Evolutionary conservation across 805 yeast species (phyloP), one percentile per base, ranked within the genome.

Genomic region (Cyberlindnera meyerae): DNA sequence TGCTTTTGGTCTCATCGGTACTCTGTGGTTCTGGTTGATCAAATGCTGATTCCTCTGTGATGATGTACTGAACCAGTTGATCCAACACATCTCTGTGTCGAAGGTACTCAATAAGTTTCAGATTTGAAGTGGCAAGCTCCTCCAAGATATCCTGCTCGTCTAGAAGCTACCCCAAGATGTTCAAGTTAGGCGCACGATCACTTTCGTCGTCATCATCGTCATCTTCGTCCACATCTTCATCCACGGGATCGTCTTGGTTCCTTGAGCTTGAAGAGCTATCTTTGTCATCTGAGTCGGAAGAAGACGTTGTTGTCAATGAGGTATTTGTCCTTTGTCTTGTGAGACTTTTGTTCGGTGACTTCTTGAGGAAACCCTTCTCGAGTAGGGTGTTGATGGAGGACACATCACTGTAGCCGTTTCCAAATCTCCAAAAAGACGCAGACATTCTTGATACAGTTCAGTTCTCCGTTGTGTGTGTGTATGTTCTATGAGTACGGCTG

Each of bases 141-240:
- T 83, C 83, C 18, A 83, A 65, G 20, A 86, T 60, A 40, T 82
- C 89, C 31, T 77, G 82, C 48, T 84, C 90, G 54, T 82, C 88
- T 43, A 86, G 63, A 30, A 86, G 60, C 32, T 80, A 82, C 31
- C 73, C 77, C 41, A 78, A 58, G 5, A 66, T 60, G 1, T 52
- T 57, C 32, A 68, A 29, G 40, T 66, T 63, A 60, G 75, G 62
- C 53, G 62, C 52, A 54, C 64, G 61, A 24, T 57, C 55, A n/a
- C 51, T 56, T 24, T 47, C 55, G 4, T 57, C 62, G 12, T 61
- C 61, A 24, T 58, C 48, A 14, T 49, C 57, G 12, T 49, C 51
- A 4, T 45, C 45, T 7, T 40, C 40, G 15, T 47, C 48, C 12
- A 36, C 43, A 3, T 47, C 39, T 9, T 37, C 43, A 3, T 47